Evolutionary conservation across 352 stramenopile genomes (phyloP).

Genomic region (Globisporangium echinulatum): DNA sequence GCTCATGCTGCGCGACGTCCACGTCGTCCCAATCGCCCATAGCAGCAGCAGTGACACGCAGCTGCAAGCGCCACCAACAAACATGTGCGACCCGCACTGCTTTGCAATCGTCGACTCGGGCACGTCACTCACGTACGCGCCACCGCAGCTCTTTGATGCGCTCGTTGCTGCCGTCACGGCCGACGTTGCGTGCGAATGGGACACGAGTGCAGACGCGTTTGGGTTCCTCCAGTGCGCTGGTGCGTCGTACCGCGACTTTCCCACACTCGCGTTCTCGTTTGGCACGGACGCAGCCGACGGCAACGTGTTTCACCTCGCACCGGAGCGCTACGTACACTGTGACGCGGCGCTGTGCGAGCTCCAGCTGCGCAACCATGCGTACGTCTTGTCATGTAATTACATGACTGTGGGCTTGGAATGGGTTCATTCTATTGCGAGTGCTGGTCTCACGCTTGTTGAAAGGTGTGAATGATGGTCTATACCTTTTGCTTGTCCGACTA

Average conservation of each 20-base stretch:
- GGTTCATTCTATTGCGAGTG: too few relatives aligned
- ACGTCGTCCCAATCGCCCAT: slow-evolving; percentile 14
- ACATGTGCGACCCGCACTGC: slow-evolving; percentile 33
- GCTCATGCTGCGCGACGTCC: slow-evolving; percentile 31
- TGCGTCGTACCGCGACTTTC: slow-evolving; percentile 25
- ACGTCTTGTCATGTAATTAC: background rate
- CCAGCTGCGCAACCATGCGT: slow-evolving; percentile 38
- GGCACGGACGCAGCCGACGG: slow-evolving; percentile 2
- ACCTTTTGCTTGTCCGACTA: too few relatives aligned
- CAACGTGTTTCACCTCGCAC: slow-evolving; percentile 38
- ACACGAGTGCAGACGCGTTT: background rate
- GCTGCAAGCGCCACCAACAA: slow-evolving; percentile 1
- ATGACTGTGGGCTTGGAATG: too few relatives aligned
- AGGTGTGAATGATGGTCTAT: background rate
- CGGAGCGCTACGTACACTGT: slow-evolving; percentile 38
- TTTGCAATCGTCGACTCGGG: slow-evolving; percentile 57
- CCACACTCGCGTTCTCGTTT: slow-evolving; percentile 44
- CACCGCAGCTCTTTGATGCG: slow-evolving; percentile 28
- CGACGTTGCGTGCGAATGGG: slow-evolving; percentile 23
- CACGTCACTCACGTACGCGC: slow-evolving; percentile 40
- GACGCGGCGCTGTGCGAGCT: slow-evolving; percentile 25
- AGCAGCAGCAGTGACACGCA: background rate
- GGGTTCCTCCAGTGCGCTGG: slow-evolving; percentile 18
- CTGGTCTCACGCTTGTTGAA: background rate
- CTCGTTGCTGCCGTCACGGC: slow-evolving; percentile 30